Evolutionary conservation across 1,139 yeast species (phyloP), one percentile per base, ranked within the genome.

Genomic region (Entelexis paramagnoliae): DNA sequence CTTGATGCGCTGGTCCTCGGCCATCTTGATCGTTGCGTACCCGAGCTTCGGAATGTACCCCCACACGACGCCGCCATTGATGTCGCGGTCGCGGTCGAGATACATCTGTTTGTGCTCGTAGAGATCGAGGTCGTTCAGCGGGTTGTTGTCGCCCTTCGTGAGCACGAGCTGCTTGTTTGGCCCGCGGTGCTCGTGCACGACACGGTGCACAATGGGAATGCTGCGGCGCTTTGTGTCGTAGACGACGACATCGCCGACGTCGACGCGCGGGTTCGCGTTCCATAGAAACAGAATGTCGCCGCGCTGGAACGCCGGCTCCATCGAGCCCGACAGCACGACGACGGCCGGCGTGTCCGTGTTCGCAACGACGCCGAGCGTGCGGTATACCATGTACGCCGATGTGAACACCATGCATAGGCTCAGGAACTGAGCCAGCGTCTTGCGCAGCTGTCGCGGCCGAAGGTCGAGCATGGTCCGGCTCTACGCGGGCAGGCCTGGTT

Each of bases 251-350:
- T 91, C 98, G n/a, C 99, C 99, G 1, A 89, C 94, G 48, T 77
- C 72, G 38, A 81, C 80, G 39, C 68, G 68, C 20, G 69, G 62
- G 54, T 83, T 81, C 58, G 96, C 75, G 68, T 91, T 91, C 95
- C 96, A 88, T 54, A 91, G 73, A 63, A 91, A 82, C 55, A 91
- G 72, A 40, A 93, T 82, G 65, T 91, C 99, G 48, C 99, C 99
- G 68, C 98, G 79, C 68, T 91, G 97, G 74, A 93, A 93, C 0
- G 98, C 98, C 1, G 99, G 99, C 66, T 93, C 98, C 99, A 91
- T 91, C 1, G 97, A 91, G 6, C 98, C 99, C 1, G 97, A 87
- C 46, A 91, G 77, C 13, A 91, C 99, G 36, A 91, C 98, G 38
- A 93, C 98, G 39, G 91, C 80, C 17, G 99, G 99, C 2, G 96